These are phyloP conservation scores for Trypanosoma caninum DNA, from an alignment of 208 protist genomes.

Conservation along the genomic window DNA sequence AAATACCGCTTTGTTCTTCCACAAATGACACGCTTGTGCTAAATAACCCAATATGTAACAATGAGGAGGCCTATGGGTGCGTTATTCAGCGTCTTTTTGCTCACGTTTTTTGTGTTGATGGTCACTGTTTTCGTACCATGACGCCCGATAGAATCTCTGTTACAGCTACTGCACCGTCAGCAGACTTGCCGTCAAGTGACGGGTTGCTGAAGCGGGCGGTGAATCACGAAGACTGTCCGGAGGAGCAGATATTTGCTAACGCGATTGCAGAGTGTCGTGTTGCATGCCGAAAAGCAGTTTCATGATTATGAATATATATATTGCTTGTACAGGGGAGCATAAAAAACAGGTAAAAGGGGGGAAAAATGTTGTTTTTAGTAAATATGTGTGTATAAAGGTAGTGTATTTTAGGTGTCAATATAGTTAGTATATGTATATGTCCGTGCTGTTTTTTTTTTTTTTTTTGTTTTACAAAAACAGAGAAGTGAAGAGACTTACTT, in stretches of 20 bases:
- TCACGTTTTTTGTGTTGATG: slow-evolving; percentile 63
- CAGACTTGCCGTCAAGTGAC: not conserved
- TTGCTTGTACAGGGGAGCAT: no score
- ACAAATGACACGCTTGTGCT: slow-evolving; percentile 36
- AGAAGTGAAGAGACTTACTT: not conserved
- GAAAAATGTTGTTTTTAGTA: not conserved
- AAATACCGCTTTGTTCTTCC: slow-evolving; percentile 29
- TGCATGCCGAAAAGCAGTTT: slow-evolving; percentile 12
- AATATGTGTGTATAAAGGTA: slow-evolving; percentile 7
- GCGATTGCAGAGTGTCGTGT: slow-evolving; percentile 19
- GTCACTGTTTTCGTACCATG: slow-evolving; percentile 10
- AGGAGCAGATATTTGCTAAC: slow-evolving; percentile 21
- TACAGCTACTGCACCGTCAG: not conserved
- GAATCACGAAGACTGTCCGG: slow-evolving; percentile 9
- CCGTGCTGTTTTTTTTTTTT: not conserved
- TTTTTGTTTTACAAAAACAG: not conserved
- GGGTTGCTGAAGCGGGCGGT: not conserved
- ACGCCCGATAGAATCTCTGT: not conserved
- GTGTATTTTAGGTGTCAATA: no score
- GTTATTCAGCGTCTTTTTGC: slow-evolving; percentile 27
- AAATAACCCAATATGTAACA: slow-evolving; percentile 72
- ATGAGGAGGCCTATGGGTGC: slow-evolving; percentile 29
- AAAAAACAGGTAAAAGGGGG: not conserved
- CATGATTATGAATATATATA: not conserved
- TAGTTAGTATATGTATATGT: no score